Percentiles rank a stretch among this genome's conserved stretches.
Conservation (phyloP, 148 eudicot species). For the Limonium bicolor region DNA sequence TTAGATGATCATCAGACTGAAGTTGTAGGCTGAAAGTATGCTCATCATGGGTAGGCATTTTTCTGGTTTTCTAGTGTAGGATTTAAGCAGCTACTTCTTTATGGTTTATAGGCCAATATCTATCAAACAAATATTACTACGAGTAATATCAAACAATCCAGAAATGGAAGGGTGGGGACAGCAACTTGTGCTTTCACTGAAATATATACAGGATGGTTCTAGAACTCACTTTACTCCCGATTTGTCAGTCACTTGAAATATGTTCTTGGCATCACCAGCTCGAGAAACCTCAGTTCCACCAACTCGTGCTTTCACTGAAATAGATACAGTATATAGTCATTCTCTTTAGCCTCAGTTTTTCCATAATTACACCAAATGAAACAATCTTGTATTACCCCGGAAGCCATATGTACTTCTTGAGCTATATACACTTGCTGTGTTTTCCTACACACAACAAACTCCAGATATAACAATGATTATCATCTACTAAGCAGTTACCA, state of each 20-base stretch:
- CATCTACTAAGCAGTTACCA: no score
- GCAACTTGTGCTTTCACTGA: not conserved
- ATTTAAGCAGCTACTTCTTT: not conserved
- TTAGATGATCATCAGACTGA: not conserved
- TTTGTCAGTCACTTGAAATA: constrained; percentile 38
- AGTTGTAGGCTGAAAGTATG: no score
- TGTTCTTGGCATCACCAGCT: constrained; percentile 28
- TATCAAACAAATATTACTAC: not conserved
- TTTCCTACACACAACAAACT: constrained; percentile 25
- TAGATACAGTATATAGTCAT: constrained; percentile 4
- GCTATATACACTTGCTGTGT: constrained; percentile 18
- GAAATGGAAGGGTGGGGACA: not conserved
- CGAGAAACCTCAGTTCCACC: constrained; percentile 21
- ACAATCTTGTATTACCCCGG: constrained; percentile 35
- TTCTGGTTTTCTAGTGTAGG: no score
- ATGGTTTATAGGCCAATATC: not conserved
- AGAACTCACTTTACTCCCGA: constrained; percentile 30
- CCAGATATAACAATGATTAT: not conserved
- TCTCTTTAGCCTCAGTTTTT: not conserved
- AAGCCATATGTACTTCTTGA: constrained; percentile 25
- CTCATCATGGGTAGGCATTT: no score
- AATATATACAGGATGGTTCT: not conserved
- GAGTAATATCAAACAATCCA: not conserved
- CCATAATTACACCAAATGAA: not conserved
- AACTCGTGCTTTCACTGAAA: constrained; percentile 43